Conservation (phyloP, 768 basidiomycete species). For the Neoboletus brunneissimus region DNA sequence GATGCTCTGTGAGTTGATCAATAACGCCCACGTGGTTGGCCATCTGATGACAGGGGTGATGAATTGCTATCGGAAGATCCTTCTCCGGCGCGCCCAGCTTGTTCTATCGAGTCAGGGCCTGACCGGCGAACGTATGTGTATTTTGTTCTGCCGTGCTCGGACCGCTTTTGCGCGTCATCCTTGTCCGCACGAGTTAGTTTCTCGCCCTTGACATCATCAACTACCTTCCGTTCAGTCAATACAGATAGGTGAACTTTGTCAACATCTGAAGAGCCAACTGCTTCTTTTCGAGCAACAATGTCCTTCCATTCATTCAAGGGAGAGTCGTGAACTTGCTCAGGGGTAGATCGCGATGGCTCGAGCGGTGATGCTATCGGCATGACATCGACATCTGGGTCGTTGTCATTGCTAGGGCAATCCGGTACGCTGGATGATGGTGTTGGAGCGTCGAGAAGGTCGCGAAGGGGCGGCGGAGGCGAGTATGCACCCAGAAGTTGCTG, state of each 20-base stretch:
- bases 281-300: not conserved
- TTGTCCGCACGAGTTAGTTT: not conserved
- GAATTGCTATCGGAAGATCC: not conserved
- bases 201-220: not conserved
- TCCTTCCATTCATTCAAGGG: not conserved
- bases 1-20: not conserved
- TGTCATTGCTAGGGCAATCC: not conserved
- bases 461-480: not conserved
- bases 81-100: too few relatives aligned
- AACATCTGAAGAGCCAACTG: not conserved
- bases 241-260: not conserved
- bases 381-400: too few relatives aligned
- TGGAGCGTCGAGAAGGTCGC: not conserved
- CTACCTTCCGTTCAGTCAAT: not conserved
- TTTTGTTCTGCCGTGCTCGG: not conserved
- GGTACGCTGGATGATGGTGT: not conserved
- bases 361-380: not conserved
- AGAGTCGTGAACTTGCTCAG: not conserved
- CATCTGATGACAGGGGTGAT: conserved; percentile 10
- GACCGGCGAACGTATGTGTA: not conserved
- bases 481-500: not conserved
- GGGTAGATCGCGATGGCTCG: not conserved
- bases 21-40: conserved; percentile 54
- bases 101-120: not conserved
- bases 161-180: not conserved